Evolutionary conservation across 73 alveolate species (phyloP), one percentile per base, ranked within the genome.

Genomic region (Paramecium primaurelia): DNA sequence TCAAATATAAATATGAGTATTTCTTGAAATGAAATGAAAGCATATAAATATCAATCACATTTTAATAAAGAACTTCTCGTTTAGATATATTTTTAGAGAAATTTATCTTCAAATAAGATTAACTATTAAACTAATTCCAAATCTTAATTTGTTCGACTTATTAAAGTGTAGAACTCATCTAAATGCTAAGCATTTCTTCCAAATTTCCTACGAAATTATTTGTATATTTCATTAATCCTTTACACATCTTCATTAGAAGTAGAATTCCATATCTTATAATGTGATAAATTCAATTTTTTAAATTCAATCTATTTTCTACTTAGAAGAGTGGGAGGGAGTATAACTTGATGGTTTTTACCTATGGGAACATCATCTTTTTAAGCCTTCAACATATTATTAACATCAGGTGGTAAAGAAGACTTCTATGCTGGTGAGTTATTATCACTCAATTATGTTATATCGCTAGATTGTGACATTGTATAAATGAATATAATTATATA

Each of bases 151-250:
- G 87, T 38, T 73, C 87, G 40, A 36, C 37, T 30, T 37, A 73
- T 12, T 37, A 73, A 44, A 73, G 87, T 73, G 87, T n/a, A 73
- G 58, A 73, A 37, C n/a, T 73, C 87, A 12, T 73, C 87, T 37
- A 37, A 6, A 73, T 73, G 28, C 16, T 73, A 36, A 37, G 59
- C 60, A 73, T 37, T 73, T 36, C 87, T 32, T 73, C 87, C 87
- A 73, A 73, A 36, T 40, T 73, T 73, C 40, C 87, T 73, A 37
- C 87, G 58, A 14, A 73, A 37, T 34, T 37, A 44, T 37, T 73
- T 73, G 34, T 34, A 73, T 2, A 40, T 36, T 73, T 73, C 60
- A 37, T 73, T 22, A 11, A 38, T 73, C 87, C 32, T 30, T 38
- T 73, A 9, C 59, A 37, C 18, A 73, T 34, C 30, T 20, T 37